Base-by-base conservation (phyloP, 2,329 filamentous ascomycete genomes). In the Ophiobolus disseminans region DNA sequence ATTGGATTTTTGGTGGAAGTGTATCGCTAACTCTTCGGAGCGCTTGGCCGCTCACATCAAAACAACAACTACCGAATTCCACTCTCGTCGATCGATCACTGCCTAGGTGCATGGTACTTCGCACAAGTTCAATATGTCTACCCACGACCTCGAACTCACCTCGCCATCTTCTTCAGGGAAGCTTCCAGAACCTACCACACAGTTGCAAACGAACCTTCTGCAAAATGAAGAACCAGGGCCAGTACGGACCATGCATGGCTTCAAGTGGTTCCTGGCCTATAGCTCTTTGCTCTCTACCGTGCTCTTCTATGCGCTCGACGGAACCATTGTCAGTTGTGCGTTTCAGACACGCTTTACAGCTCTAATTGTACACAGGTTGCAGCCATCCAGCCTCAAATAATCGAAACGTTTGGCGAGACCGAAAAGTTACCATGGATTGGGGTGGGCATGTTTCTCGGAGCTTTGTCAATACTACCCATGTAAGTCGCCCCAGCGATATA, bases 201-300 rank as follows among this genome's bases (percentile, higher is more conserved):
- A 32, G 30, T 32, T 32, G 7, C 8, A 32, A 32, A 32, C 30
- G 30, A 32, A 32, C 30, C 30, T 32, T 32, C 30, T 32, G 30
- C 30, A 14, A 32, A n/a, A 32, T 32, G 30, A 32, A 32, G 30
- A 32, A 32, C 7, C 30, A 32, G 30, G 30, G 30, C 30, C 30
- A 32, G 30, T 14, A n/a, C 30, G 30, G 9, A 32, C 7, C 30
- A 21, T 37, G 7, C 37, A 39, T 28, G 37, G 10, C 13, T 22
- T 38, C 10, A 38, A 40, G 37, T 40, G 37, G 37, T 25, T 40
- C 10, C 16, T 26, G 13, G n/a, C 22, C 14, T 16, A 39, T 39
- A 20, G 14, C 17, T 35, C 32, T 20, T 20, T 35, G n/a, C 32
- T 35, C 17, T 35, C 32, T 20, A 35, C 32, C 17, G 32, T 35